Conservation (phyloP, 192 early-diverging fungal genomes). For the Coemansia guatemalensis region DNA sequence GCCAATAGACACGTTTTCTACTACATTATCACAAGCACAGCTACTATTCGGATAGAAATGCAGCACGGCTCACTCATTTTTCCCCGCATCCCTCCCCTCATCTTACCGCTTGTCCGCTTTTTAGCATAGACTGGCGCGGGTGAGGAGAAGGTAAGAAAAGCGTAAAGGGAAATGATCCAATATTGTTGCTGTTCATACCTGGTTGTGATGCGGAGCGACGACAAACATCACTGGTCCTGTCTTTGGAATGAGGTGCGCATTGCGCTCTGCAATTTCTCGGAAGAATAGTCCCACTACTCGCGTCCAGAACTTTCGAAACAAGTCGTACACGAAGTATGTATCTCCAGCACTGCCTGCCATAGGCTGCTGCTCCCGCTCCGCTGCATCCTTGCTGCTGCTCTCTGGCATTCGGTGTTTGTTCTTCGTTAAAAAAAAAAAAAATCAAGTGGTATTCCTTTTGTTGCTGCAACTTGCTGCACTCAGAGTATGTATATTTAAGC, state of each 20-base stretch:
- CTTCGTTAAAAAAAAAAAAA: conserved; percentile 6
- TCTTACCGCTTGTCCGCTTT: too few relatives aligned
- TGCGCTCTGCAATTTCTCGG: conserved; percentile 83
- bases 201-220: conserved; percentile 75
- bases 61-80: too few relatives aligned
- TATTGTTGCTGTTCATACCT: conserved; percentile 42
- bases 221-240: conserved; percentile 95
- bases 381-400: neutral
- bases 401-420: neutral
- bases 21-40: too few relatives aligned
- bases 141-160: too few relatives aligned
- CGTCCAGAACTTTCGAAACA: conserved; percentile 66
- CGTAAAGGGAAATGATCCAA: too few relatives aligned
- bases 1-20: too few relatives aligned
- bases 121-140: too few relatives aligned
- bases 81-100: too few relatives aligned
- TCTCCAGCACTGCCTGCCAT: neutral
- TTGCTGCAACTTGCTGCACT: conserved; percentile 3
- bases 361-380: neutral
- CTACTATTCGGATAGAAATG: too few relatives aligned
- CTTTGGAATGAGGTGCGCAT: conserved; percentile 77
- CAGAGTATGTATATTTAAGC: neutral
- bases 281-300: conserved; percentile 78
- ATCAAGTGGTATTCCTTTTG: conserved; percentile 2
- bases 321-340: conserved; percentile 61